Evolutionary conservation across 148 eudicot genomes (phyloP).

Genomic region (Camellia sinensis): DNA sequence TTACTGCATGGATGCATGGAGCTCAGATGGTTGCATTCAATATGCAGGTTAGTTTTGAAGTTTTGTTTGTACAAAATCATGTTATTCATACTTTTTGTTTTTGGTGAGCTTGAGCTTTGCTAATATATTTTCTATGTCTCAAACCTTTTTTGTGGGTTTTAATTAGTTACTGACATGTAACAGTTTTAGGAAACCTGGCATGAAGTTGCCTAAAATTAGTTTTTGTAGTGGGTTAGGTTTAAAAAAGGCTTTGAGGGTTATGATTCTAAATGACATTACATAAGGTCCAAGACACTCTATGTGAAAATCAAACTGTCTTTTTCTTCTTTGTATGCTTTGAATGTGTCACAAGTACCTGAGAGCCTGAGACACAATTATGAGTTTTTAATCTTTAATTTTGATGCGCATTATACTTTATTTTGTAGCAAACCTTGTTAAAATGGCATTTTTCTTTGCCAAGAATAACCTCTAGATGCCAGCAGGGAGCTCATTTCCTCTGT

Average conservation of each 20-base stretch:
- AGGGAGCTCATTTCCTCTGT: no score
- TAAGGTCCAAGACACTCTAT: no score
- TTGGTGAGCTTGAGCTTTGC: no score
- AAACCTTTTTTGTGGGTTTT: not conserved
- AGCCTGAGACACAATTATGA: no score
- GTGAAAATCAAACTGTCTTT: no score
- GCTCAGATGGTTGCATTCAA: constrained; percentile 72
- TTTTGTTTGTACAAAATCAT: not conserved
- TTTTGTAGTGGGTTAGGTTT: not conserved
- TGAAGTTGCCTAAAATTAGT: not conserved
- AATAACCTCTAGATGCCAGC: not conserved
- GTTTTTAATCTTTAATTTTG: no score
- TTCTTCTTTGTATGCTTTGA: no score
- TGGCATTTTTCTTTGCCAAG: not conserved
- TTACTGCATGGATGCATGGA: constrained; percentile 61
- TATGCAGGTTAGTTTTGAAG: constrained; percentile 48
- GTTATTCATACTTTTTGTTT: not conserved
- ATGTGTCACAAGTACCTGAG: no score
- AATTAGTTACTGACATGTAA: not conserved
- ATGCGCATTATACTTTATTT: no score
- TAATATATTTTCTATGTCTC: not conserved
- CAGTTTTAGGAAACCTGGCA: not conserved
- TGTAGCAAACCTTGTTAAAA: not conserved
- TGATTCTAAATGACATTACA: no score
- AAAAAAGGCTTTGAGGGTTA: no score